Conservation (phyloP, 352 stramenopile genomes). For the Pythium insidiosum region DNA sequence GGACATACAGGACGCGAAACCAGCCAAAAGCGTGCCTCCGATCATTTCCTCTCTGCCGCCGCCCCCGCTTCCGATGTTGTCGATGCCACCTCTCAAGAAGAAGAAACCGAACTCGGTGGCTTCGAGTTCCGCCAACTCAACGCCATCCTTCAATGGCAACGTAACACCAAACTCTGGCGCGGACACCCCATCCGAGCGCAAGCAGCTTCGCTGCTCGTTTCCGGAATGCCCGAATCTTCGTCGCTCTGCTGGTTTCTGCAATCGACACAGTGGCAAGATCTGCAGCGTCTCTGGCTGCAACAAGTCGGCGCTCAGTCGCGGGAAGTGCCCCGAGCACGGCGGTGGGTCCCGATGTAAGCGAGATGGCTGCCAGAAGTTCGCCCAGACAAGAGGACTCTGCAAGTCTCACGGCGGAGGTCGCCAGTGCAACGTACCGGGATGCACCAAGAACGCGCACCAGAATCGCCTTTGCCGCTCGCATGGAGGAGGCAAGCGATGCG, state of each 20-base stretch:
- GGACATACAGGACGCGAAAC: slow-evolving; percentile 16
- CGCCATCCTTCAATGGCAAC: neutral
- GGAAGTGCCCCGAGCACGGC: slow-evolving; percentile 80
- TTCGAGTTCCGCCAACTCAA: slow-evolving; percentile 6
- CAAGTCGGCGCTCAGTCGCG: slow-evolving; percentile 71
- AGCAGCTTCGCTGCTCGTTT: slow-evolving; percentile 70
- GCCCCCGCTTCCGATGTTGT: slow-evolving; percentile 53
- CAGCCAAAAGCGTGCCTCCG: slow-evolving; percentile 16
- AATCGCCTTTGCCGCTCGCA: slow-evolving; percentile 79
- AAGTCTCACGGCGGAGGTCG: slow-evolving; percentile 79
- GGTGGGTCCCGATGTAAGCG: slow-evolving; percentile 80
- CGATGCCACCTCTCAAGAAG: slow-evolving; percentile 73
- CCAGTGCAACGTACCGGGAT: slow-evolving; percentile 64
- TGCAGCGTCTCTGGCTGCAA: slow-evolving; percentile 59
- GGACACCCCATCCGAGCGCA: slow-evolving; percentile 24
- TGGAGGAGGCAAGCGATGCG: slow-evolving; percentile 74
- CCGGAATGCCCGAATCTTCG: slow-evolving; percentile 70
- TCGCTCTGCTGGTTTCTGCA: slow-evolving; percentile 70
- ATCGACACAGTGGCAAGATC: slow-evolving; percentile 75
- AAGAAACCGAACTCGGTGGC: slow-evolving; percentile 33
- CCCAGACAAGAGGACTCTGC: slow-evolving; percentile 72
- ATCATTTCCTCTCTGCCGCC: slow-evolving; percentile 51
- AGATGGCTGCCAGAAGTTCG: slow-evolving; percentile 80
- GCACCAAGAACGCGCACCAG: slow-evolving; percentile 80
- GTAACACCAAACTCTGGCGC: slow-evolving; percentile 4